Evolutionary conservation across 148 eudicot genomes (phyloP), one percentile per base, ranked within the genome.

Genomic region (Silene latifolia): DNA sequence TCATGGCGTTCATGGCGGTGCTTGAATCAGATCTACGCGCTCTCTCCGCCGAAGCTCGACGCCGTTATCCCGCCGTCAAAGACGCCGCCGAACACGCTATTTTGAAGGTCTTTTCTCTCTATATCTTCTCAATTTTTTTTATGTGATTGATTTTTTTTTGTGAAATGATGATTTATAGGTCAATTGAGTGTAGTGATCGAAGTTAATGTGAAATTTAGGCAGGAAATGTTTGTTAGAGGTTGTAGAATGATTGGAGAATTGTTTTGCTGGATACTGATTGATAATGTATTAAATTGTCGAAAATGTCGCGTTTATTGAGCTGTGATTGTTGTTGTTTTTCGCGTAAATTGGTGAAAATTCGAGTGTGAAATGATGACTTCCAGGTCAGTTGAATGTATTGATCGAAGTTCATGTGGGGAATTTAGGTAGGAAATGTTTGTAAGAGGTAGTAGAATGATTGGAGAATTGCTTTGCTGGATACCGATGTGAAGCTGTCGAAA

Each of bases 81-180:
- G 99, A 96, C 73, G 99, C 88, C 25, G 99, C 99, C 15, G 99
- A 96, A 63, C 99, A 96, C 74, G 99, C 99, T 23, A 96, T 96
- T n/a, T 46, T 96, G 13, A 96, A 96, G 97, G 99, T 96, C 67
- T 62, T 8, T 39, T 58, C 3, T 24, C 2, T 4, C 15, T 35
- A 14, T 69, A 65, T 35, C 35, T n/a, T 18, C 54, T 5, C 32
- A 15, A 19, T 29, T 15, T 61, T 29, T 29, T n/a, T 10, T 18
- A 4, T 67, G 14, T 17, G 21, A n/a, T 18, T 13, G 12, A 2
- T 7, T 13, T 8, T 20, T 19, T 20, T 59, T 68, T 61, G 42
- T 59, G 27, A 48, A 18, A 0, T 20, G 48, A 73, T 73, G 5
- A 21, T 10, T 19, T 42, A 3, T 27, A 32, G 74, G 39, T n/a